Evolutionary conservation across 768 basidiomycete genomes (phyloP).

Genomic region (Suillus variegatus): DNA sequence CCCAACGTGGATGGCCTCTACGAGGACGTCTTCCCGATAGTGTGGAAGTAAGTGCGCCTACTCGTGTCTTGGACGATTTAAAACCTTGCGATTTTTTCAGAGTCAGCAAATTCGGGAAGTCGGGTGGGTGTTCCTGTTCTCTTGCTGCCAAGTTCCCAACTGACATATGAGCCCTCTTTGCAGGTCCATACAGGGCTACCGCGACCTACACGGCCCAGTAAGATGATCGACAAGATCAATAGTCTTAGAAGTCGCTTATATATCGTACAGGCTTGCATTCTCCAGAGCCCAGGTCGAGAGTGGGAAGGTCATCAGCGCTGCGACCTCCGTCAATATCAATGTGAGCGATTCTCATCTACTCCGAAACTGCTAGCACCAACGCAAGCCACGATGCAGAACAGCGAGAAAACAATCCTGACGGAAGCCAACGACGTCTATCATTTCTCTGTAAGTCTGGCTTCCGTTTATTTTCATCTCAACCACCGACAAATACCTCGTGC

Average conservation of each 20-base stretch:
- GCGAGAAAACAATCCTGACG: not conserved
- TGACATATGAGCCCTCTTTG: not conserved
- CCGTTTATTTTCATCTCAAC: not conserved
- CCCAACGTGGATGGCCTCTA: not conserved
- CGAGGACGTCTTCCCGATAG: not conserved
- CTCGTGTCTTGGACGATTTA: too few relatives aligned
- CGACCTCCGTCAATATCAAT: not conserved
- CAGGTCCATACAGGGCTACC: not conserved
- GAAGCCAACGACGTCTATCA: not conserved
- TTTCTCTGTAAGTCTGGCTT: not conserved
- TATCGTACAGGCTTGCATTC: not conserved
- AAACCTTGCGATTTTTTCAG: not conserved
- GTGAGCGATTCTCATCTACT: not conserved
- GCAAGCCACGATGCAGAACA: not conserved
- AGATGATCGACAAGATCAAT: not conserved
- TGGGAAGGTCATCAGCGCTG: not conserved
- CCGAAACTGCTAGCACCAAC: not conserved
- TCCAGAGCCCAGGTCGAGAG: not conserved
- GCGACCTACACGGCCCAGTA: not conserved
- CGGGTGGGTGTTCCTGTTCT: not conserved
- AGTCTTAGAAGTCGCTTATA: not conserved
- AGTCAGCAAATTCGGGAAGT: not conserved
- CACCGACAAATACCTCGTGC: not conserved
- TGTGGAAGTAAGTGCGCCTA: not conserved
- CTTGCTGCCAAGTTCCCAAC: not conserved